Evolutionary conservation across 805 yeast species (phyloP), one percentile per base, ranked within the genome.

Genomic region (Sugiyamaella smithiae): DNA sequence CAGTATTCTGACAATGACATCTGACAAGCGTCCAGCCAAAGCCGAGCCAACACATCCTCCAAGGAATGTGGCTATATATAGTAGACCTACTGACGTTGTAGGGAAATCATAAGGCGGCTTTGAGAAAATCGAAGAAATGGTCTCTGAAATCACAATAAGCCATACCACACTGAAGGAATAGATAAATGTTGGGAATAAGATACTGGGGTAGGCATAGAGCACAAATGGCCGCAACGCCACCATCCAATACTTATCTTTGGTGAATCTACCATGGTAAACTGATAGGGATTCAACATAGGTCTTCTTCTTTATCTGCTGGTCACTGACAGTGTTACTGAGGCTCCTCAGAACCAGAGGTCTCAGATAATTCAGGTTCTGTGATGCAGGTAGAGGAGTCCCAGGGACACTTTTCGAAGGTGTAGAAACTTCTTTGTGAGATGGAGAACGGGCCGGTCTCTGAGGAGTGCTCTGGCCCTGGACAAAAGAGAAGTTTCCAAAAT

Each of bases 101-200:
- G 71, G 61, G 60, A 72, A 79, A 24, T 68, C 62, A 61, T 78
- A 78, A 0, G 80, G 80, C 5, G 58, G 62, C 11, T 58, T 54
- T 1, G 69, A 57, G 58, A 80, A 81, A 12, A 80, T 74, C 2
- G 72, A 68, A 1, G 80, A 69, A 29, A 81, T 71, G 0, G 80
- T 70, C 57, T 80, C 84, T 1, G 83, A 77, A 40, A 81, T 74
- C 25, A 80, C 76, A 59, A 81, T 80, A 40, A 81, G 72, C 84
- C 84, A 81, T 16, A 80, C 82, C 17, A 81, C 82, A 12, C 83
- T 78, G 45, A 80, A 66, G 0, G 81, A 67, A 58, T 81, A 80
- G 2, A 77, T 60, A 6, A 80, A 57, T 1, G 83, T 67, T 0
- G 81, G 75, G 57, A 71, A 81, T 3, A 77, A 57, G 14, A 81